Evolutionary conservation across 306 rosid species (phyloP).

Genomic region (Biancaea sappan): DNA sequence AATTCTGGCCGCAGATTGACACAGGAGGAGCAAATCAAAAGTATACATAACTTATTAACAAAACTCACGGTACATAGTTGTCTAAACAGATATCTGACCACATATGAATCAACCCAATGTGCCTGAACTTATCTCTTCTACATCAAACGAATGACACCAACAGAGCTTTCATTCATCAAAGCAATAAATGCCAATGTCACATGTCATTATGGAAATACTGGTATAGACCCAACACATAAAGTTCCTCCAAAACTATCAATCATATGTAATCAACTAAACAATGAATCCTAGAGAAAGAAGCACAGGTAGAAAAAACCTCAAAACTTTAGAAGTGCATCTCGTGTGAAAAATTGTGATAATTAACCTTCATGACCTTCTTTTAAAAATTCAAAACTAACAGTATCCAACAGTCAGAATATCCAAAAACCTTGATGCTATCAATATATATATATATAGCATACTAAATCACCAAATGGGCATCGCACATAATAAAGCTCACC

Average conservation of each 20-base stretch:
- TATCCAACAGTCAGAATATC: conserved; percentile 25
- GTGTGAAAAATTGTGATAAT: conserved; percentile 10
- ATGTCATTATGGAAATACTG: conserved; percentile 24
- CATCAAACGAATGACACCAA: conserved; percentile 1
- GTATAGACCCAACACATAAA: conserved; percentile 25
- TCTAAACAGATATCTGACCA: conserved; percentile 27
- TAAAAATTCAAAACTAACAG: conserved; percentile 11
- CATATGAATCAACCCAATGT: conserved; percentile 7
- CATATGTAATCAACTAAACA: conserved; percentile 7
- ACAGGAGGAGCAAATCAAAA: conserved; percentile 25
- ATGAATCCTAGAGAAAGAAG: conserved; percentile 14
- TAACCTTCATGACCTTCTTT: conserved; percentile 13
- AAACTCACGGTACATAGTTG: conserved; percentile 24
- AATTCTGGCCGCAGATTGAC: conserved; percentile 25
- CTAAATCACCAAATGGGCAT: conserved; percentile 3
- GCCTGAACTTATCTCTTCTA: conserved; percentile 16
- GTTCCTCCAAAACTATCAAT: conserved; percentile 22
- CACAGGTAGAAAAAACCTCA: conserved; percentile 18
- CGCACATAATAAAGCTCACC: conserved; percentile 23
- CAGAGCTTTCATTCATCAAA: neutral
- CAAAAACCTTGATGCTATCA: conserved; percentile 14
- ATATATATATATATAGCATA: conserved; percentile 23
- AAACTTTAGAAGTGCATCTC: neutral
- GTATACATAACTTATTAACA: neutral
- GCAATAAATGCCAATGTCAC: conserved; percentile 13